Conservation (phyloP, 2,329 filamentous ascomycete genomes). For the Fonsecaea pedrosoi region DNA sequence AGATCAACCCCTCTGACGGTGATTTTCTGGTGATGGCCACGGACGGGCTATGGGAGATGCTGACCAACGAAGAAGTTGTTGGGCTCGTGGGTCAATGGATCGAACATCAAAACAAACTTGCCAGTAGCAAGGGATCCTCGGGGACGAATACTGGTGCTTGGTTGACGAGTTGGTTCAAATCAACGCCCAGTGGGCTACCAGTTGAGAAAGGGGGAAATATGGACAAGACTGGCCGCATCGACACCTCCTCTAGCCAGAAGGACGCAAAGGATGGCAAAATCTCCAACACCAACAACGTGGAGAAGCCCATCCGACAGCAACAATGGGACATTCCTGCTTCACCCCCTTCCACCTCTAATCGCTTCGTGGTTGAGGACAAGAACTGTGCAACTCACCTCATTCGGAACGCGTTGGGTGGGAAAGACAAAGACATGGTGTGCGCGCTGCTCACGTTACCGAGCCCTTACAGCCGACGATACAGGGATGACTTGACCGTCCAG, state of each 20-base stretch:
- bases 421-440: conserved; percentile 90
- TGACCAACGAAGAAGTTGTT: conserved; percentile 97
- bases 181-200: conserved; percentile 65
- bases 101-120: conserved; percentile 68
- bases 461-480: conserved; percentile 88
- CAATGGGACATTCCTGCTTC: conserved; percentile 83
- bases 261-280: conserved; percentile 18
- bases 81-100: conserved; percentile 97
- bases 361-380: conserved; percentile 94
- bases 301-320: conserved; percentile 78
- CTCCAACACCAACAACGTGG: conserved; percentile 13
- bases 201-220: conserved; percentile 69
- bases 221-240: conserved; percentile 63
- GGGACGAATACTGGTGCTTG: conserved; percentile 65
- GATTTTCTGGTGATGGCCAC: conserved; percentile 97
- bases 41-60: conserved; percentile 98
- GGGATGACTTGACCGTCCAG: conserved; percentile 94
- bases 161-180: conserved; percentile 65
- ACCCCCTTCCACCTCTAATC: conserved; percentile 56
- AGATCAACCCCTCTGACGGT: conserved; percentile 84
- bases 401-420: conserved; percentile 90
- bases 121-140: conserved; percentile 42
- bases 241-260: conserved; percentile 20
- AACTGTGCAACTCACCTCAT: conserved; percentile 96
- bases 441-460: conserved; percentile 89